Base-by-base conservation (phyloP, 2,329 filamentous ascomycete genomes). In the Hypoxylon sp. region DNA sequence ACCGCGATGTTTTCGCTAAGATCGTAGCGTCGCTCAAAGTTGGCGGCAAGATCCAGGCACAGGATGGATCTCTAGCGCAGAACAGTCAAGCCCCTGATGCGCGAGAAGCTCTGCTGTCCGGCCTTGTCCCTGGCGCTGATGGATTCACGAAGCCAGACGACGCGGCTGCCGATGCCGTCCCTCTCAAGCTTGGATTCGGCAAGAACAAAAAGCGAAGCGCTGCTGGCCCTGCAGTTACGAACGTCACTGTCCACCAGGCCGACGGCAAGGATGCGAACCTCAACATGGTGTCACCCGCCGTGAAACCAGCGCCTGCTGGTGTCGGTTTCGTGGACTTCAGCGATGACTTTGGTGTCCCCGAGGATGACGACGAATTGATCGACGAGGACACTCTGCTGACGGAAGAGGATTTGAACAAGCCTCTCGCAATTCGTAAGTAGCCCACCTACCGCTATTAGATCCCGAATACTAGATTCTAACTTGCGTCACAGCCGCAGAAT, bases 321-420 rank as follows among this genome's bases (percentile, higher is more conserved):
- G 88, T 93, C 11, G 90, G 90, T 34, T 91, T 91, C 71, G 87
- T 92, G 38, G 89, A 91, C 74, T 87, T 90, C 67, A 85, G 84
- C 70, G 88, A 91, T 71, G 89, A 93, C 70, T 83, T 90, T 62
- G 84, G 84, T 68, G 80, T 82, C 76, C 76, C 87, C 58, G 86
- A 87, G 67, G 86, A 86, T 49, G 91, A 93, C 73, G 87, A 86
- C 56, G 91, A 97, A 60, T 81, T 97, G 59, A 96, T 99, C 72
- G 94, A 98, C 76, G 96, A 98, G 79, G 91, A 98, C 75, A 90
- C 89, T 9, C 84, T 99, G 32, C 84, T 99, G 73, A 93, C 91
- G 2, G 94, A 94, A 75, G 93, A 93, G 68, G 95, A 99, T 76
- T 84, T 96, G 73, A 89, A 89, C 72, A 86, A 89, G 73, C 91